Evolutionary conservation across 176 grass and related monocot species (phyloP).

Genomic region (Carex scoparia): DNA sequence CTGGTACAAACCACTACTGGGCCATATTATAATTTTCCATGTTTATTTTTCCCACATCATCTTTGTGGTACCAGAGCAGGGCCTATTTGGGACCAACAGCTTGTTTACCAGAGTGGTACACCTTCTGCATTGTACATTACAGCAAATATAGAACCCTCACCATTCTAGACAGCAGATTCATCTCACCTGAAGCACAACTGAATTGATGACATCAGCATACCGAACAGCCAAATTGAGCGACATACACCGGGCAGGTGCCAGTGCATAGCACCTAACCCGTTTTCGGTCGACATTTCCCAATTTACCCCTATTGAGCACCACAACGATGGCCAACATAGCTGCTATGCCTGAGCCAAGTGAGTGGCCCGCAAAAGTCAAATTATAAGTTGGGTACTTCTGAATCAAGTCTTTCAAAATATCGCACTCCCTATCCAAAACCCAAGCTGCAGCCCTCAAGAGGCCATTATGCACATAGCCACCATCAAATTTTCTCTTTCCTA

Average conservation of each 20-base stretch:
- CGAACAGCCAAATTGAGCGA: slow-evolving; percentile 81
- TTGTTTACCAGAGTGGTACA: neutral
- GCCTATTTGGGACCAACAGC: neutral
- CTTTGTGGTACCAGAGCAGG: neutral
- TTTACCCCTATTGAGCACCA: slow-evolving; percentile 68
- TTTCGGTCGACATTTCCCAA: slow-evolving; percentile 47
- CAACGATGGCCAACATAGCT: slow-evolving; percentile 70
- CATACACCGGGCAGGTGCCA: slow-evolving; percentile 84
- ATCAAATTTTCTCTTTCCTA: slow-evolving; percentile 70
- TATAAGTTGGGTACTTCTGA: slow-evolving; percentile 48
- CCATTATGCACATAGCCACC: slow-evolving; percentile 90
- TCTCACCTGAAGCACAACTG: slow-evolving; percentile 65
- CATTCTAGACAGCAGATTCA: neutral
- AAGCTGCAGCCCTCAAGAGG: slow-evolving; percentile 60
- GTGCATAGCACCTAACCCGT: slow-evolving; percentile 61
- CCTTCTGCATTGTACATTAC: neutral
- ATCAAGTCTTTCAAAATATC: slow-evolving; percentile 56
- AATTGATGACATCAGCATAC: slow-evolving; percentile 91
- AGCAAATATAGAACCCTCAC: neutral
- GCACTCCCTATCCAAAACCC: slow-evolving; percentile 72
- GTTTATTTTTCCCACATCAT: neutral
- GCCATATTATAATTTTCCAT: neutral
- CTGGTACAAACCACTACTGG: neutral
- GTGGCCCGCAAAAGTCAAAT: slow-evolving; percentile 73
- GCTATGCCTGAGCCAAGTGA: slow-evolving; percentile 66